Conservation (phyloP, 2,329 filamentous ascomycete genomes). For the Trichoderma sp. region DNA sequence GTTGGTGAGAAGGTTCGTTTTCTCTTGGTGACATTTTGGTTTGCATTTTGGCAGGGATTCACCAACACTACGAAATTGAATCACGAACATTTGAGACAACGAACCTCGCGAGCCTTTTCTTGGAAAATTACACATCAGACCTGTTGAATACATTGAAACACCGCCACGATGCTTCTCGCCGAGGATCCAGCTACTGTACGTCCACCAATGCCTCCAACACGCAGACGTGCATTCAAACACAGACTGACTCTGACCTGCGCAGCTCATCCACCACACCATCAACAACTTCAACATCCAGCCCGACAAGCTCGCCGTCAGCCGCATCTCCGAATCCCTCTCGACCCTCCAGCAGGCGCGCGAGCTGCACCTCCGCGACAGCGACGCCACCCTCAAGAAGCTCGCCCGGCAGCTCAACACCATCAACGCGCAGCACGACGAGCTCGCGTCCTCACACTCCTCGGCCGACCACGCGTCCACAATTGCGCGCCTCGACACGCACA, state of each 20-base stretch:
- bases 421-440: slow-evolving; percentile 74
- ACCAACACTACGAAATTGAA: background rate
- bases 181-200: slow-evolving; percentile 85
- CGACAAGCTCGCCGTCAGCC: slow-evolving; percentile 80
- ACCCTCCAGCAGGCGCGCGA: slow-evolving; percentile 84
- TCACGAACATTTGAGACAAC: background rate
- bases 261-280: slow-evolving; percentile 91
- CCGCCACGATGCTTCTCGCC: slow-evolving; percentile 79
- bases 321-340: slow-evolving; percentile 80
- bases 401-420: slow-evolving; percentile 75
- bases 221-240: background rate
- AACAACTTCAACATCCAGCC: slow-evolving; percentile 92
- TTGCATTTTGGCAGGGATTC: background rate
- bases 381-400: slow-evolving; percentile 69
- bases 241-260: background rate
- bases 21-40: background rate
- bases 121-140: background rate
- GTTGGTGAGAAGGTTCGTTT: background rate
- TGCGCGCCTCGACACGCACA: slow-evolving; percentile 83
- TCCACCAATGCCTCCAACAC: background rate
- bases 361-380: slow-evolving; percentile 71
- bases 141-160: background rate
- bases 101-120: background rate
- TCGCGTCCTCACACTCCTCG: slow-evolving; percentile 72
- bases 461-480: slow-evolving; percentile 82